These are phyloP conservation scores for Cylindrotheca fusiformis DNA, from an alignment of 108 stramenopile species.

Conservation along the genomic window DNA sequence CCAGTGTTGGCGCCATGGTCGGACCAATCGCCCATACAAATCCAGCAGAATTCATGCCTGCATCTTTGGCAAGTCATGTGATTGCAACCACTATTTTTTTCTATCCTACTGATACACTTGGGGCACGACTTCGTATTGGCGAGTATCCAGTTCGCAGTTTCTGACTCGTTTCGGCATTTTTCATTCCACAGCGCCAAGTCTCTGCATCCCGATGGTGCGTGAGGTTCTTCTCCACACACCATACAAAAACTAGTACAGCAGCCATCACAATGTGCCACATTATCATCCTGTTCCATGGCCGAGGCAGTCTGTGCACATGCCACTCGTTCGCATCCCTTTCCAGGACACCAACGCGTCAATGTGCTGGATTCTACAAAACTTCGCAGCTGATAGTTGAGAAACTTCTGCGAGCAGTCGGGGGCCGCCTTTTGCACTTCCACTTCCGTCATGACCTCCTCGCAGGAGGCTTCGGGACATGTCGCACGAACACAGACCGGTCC, in stretches of 20 bases:
- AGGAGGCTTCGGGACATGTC: constrained; percentile 90
- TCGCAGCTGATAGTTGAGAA: constrained; percentile 78
- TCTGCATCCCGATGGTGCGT: constrained; percentile 83
- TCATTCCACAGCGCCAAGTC: constrained; percentile 87
- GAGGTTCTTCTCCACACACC: constrained; percentile 93
- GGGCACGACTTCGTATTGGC: constrained; percentile 99
- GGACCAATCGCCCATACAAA: constrained; percentile 94
- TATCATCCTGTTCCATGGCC: constrained; percentile 58
- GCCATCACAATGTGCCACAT: constrained; percentile 56
- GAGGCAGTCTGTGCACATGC: constrained; percentile 67
- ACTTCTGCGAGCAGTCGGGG: constrained; percentile 60
- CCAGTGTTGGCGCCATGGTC: constrained; percentile 97
- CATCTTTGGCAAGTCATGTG: constrained; percentile 85
- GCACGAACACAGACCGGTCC: constrained; percentile 81
- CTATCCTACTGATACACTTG: constrained; percentile 95
- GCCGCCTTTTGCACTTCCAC: constrained; percentile 64
- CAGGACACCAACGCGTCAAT: constrained; percentile 97
- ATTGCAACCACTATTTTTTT: constrained; percentile 99
- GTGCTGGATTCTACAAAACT: constrained; percentile 93
- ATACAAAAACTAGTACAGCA: constrained; percentile 87
- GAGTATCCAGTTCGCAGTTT: constrained; percentile 99
- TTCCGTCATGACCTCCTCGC: constrained; percentile 85
- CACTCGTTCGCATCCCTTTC: constrained; percentile 88
- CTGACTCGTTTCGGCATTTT: constrained; percentile 94
- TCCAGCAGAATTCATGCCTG: constrained; percentile 97